phyloP scores from a whole-genome alignment of 805 yeast genomes.

The Barnettozyma siamensis region DNA sequence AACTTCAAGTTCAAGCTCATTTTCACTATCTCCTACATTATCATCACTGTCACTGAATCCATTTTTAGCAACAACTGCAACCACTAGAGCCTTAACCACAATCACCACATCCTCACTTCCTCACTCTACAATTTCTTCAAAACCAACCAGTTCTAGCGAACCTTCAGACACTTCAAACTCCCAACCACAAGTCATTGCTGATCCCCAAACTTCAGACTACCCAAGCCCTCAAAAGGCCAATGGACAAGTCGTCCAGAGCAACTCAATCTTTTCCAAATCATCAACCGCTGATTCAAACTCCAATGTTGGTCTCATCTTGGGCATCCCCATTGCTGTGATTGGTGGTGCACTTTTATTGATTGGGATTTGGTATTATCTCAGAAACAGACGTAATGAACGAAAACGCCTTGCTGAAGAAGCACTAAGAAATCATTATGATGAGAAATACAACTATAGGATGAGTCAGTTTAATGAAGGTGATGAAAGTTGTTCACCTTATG shows the following conservation, averaged over 20 bases:
- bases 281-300: conserved; percentile 1
- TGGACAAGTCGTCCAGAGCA: background rate
- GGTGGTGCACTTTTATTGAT: conserved; percentile 10
- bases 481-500: conserved; percentile 9
- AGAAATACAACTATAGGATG: conserved; percentile 21
- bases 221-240: background rate
- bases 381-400: conserved; percentile 8
- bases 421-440: conserved; percentile 18
- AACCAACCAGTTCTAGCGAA: no score
- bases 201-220: background rate
- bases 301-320: conserved; percentile 21
- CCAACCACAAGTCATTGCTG: background rate
- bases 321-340: conserved; percentile 23
- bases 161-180: no score
- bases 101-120: background rate
- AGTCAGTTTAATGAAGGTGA: conserved; percentile 7
- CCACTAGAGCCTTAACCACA: no score
- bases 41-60: no score
- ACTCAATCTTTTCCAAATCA: conserved; percentile 1
- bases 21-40: no score
- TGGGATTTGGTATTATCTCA: conserved; percentile 13
- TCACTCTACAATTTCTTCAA: background rate
- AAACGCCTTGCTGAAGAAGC: conserved; percentile 4
- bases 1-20: background rate
- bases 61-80: no score